Conservation (phyloP, 108 stramenopile genomes). For the Fistulifera solaris region DNA sequence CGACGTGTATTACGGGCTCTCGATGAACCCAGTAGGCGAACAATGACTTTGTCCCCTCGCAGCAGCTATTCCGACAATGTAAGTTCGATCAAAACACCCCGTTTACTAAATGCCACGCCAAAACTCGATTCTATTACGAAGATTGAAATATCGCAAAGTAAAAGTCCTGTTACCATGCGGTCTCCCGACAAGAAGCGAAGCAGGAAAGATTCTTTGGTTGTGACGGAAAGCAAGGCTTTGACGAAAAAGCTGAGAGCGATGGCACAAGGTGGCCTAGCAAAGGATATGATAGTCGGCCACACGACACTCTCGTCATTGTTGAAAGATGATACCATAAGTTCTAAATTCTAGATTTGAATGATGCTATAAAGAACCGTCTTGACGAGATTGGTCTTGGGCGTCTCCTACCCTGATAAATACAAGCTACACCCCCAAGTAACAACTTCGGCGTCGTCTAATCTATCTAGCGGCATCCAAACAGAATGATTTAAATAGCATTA, state of each 20-base stretch:
- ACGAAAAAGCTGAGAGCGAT: conserved; percentile 16
- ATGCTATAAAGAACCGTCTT: neutral
- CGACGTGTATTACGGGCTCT: neutral
- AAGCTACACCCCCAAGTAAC: neutral
- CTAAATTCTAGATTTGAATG: neutral
- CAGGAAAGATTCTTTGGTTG: neutral
- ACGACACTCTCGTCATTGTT: conserved; percentile 70
- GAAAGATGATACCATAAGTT: neutral
- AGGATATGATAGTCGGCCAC: conserved; percentile 65
- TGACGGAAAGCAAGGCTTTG: conserved; percentile 9
- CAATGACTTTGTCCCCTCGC: neutral
- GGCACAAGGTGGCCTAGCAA: conserved; percentile 18
- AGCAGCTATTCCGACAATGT: neutral
- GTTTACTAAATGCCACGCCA: no score
- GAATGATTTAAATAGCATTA: neutral
- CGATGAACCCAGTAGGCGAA: neutral
- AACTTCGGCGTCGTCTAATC: neutral
- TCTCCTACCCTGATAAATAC: neutral
- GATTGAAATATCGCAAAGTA: neutral
- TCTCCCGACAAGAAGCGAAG: neutral
- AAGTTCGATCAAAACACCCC: no score
- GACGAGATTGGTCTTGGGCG: neutral
- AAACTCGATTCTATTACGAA: no score
- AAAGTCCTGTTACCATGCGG: neutral
- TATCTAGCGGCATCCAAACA: neutral